Evolutionary conservation across 306 rosid species (phyloP), one percentile per base, ranked within the genome.

Genomic region (Argentina anserina): DNA sequence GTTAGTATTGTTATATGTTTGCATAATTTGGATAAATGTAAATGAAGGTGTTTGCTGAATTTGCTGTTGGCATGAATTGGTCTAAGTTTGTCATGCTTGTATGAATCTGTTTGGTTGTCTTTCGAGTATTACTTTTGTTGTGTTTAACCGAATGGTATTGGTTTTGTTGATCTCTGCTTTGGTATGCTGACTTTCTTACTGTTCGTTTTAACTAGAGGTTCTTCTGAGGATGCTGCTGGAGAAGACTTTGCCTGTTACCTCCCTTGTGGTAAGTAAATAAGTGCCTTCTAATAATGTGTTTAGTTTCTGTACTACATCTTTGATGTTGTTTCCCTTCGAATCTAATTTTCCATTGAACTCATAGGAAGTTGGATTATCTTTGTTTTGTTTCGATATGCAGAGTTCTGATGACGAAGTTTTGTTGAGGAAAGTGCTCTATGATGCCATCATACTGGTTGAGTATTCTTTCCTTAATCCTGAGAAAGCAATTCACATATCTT

Each of bases 381-480:
- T 69, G 9, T 70, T 50, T 75, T 50, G 59, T n/a, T 26, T 26
- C 4, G 47, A 72, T 72, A 8, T 75, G 89, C 90, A 93, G 98
- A 85, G 86, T 46, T 80, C 85, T 67, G 90, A 83, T 74, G 92
- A 79, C 65, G 90, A 89, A 83, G 52, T 75, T 76, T 63, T 87
- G 67, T 77, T 86, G 46, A 87, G 88, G 81, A 83, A 86, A 81
- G 83, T 89, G 83, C 67, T 93, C 25, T 86, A 73, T 75, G 97
- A 93, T 85, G 88, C 82, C 60, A 43, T 89, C 53, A 74, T 93
- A 78, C 81, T 90, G 84, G 96, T 82, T 36, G 98, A 89, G 9
- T 93, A 89, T 78, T 81, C 96, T 60, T 89, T 82, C 80, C 77
- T 87, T 36, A 78, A 78, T 68, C 77, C 78, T 34, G 82, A 71